These are phyloP conservation scores for Nemania sp. DNA, from an alignment of 2,329 filamentous ascomycete species.

Conservation along the genomic window DNA sequence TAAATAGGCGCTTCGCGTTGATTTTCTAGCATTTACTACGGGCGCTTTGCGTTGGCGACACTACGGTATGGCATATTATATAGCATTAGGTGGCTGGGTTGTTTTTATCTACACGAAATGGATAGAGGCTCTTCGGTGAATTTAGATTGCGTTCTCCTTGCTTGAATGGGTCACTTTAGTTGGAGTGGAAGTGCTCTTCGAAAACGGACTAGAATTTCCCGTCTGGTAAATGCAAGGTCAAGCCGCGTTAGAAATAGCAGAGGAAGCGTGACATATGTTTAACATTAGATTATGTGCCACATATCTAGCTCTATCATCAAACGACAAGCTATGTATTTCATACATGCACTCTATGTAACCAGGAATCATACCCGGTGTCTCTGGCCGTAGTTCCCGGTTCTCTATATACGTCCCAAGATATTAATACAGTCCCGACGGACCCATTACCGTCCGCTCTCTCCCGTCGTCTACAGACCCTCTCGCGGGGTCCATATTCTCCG, in stretches of 20 bases:
- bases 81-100: background rate
- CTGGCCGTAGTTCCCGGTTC: background rate
- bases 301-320: background rate
- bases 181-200: too few species aligned
- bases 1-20: slow-evolving; percentile 43
- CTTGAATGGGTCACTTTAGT: background rate
- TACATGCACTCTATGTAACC: background rate
- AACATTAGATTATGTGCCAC: slow-evolving; percentile 14
- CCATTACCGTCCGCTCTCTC: background rate
- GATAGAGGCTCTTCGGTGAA: background rate
- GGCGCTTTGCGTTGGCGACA: slow-evolving; percentile 28
- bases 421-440: background rate
- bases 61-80: slow-evolving; percentile 19
- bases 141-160: background rate
- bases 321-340: background rate
- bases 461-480: too few species aligned
- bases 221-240: background rate
- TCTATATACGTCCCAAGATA: slow-evolving; percentile 6
- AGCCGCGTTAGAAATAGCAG: background rate
- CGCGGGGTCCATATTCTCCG: too few species aligned
- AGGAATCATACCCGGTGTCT: background rate
- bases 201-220: too few species aligned
- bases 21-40: background rate
- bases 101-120: background rate
- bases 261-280: background rate